Base-by-base conservation (phyloP, 768 basidiomycete genomes). In the Leccinellum rugosiceps region DNA sequence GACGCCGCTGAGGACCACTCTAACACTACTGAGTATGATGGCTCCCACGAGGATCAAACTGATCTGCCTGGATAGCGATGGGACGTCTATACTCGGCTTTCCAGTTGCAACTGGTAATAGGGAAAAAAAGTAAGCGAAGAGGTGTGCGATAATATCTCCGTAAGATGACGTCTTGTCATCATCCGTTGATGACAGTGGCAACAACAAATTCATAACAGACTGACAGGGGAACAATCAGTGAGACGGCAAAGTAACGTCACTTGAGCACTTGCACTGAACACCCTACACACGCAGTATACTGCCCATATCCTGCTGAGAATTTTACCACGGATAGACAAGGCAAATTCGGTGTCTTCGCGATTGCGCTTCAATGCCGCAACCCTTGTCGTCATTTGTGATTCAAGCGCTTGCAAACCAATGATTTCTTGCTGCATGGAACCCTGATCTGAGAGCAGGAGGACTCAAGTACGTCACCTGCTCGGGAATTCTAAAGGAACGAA, bases 21-120 rank as follows among this genome's bases (percentile, higher is more conserved):
- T 76, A 32, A 94, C 80, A 57, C 86, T 90, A 48, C 80, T 85
- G 17, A 90, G 64, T 57, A 94, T 88, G 67, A 94, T 89, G 48
- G 83, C 72, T 14, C 92, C 92, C 28, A 92, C 87, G 14, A 94
- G 78, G 1, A 77, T 74, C 8, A 93, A 76, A 65, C 89, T 90
- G 26, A 81, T 75, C 60, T 84, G 83, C 21, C 80, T 75, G 15
- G 80, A 79, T 51, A 81, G 59, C n/a, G 75, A 72, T 10, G 74
- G 73, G 3, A 79, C 63, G 19, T 75, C 71, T 32, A 76, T 72
- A 43, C 60, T 57, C 6, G 62, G 57, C 4, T 72, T 61, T 28
- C 70, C 65, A n/a, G 71, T 65, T 28, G 62, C 60, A 38, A 62
- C 63, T 3, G 78, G 77, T 2, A 78, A 58, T 11, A 78, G 63